Evolutionary conservation across 192 early-diverging fungal genomes (phyloP).

Genomic region (Coemansia sp.): DNA sequence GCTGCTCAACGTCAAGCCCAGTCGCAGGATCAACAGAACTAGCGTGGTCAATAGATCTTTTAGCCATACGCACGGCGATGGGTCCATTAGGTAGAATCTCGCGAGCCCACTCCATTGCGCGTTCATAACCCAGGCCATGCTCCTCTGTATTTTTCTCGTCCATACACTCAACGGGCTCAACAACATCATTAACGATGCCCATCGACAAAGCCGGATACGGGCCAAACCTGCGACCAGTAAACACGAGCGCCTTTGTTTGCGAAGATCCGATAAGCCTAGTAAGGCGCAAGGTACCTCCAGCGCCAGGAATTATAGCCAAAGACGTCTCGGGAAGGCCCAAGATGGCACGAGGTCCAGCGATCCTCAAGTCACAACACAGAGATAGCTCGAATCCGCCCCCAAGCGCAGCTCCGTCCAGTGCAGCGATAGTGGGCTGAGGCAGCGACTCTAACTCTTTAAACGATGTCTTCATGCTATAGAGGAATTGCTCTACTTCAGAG

Average conservation of each 20-base stretch:
- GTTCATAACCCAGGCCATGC: slow-evolving; percentile 54
- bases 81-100: slow-evolving; percentile 84
- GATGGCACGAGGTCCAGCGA: slow-evolving; percentile 79
- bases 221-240: slow-evolving; percentile 75
- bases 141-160: slow-evolving; percentile 33
- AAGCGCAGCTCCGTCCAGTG: slow-evolving; percentile 90
- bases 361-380: slow-evolving; percentile 85
- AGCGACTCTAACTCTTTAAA: slow-evolving; percentile 87
- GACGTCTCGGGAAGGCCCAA: slow-evolving; percentile 92
- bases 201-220: slow-evolving; percentile 64
- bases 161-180: slow-evolving; percentile 25
- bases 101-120: slow-evolving; percentile 79
- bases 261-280: slow-evolving; percentile 84
- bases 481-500: slow-evolving; percentile 78
- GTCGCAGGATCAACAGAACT: slow-evolving; percentile 78
- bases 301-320: slow-evolving; percentile 95
- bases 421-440: slow-evolving; percentile 92
- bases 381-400: slow-evolving; percentile 94
- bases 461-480: slow-evolving; percentile 73
- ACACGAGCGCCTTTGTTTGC: slow-evolving; percentile 93
- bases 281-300: slow-evolving; percentile 94
- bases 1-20: slow-evolving; percentile 90
- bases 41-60: slow-evolving; percentile 85
- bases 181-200: slow-evolving; percentile 78
- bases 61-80: slow-evolving; percentile 89